Evolutionary conservation across 208 protist genomes (phyloP).

Genomic region (Trypanosoma theileri): DNA sequence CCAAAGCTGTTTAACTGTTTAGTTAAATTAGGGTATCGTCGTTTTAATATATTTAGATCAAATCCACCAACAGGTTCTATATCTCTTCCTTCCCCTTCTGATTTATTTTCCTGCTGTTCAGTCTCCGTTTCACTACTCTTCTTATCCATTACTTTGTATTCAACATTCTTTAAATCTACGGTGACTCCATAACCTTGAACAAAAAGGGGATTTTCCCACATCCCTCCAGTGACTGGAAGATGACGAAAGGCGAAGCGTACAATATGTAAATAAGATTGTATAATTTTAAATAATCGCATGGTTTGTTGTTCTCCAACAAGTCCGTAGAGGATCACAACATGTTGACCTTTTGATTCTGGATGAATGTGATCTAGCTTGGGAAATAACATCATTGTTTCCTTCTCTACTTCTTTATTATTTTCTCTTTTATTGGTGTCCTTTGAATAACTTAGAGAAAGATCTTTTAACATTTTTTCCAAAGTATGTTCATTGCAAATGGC

Average conservation of each 20-base stretch:
- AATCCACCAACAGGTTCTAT: conserved; percentile 40
- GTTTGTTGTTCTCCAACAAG: conserved; percentile 47
- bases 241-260: conserved; percentile 56
- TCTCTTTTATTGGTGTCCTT: not conserved
- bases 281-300: conserved; percentile 30
- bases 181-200: conserved; percentile 95
- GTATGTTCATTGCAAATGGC: conserved; percentile 17
- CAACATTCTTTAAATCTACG: conserved; percentile 95
- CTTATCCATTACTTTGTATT: conserved; percentile 97
- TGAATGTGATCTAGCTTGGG: conserved; percentile 42
- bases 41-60: conserved; percentile 30
- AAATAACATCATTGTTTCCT: conserved; percentile 16
- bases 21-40: conserved; percentile 39
- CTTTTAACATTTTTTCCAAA: conserved; percentile 8
- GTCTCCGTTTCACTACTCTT: conserved; percentile 20
- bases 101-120: not conserved
- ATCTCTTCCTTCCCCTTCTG: not conserved
- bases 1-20: conserved; percentile 42
- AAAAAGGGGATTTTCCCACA: conserved; percentile 45
- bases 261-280: conserved; percentile 18
- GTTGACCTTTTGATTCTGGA: conserved; percentile 14
- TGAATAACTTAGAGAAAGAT: not conserved
- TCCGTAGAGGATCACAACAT: conserved; percentile 59
- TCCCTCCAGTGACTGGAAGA: conserved; percentile 38
- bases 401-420: conserved; percentile 1